Base-by-base conservation (phyloP, 2,329 filamentous ascomycete species). In the Myriosclerotinia scirpicola region DNA sequence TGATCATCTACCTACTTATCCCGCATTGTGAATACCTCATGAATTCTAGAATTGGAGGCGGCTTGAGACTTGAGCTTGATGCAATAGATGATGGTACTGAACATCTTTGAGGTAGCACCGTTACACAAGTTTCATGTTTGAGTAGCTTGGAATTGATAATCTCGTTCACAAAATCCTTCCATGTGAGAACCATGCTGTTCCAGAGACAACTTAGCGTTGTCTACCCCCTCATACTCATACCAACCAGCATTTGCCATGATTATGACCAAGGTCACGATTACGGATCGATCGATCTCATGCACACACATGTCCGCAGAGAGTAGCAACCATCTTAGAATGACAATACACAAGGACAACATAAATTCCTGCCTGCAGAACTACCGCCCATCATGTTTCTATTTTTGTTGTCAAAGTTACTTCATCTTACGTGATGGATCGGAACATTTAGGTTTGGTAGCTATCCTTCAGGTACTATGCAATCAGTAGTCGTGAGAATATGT, bases 281-380 rank as follows among this genome's bases (percentile, higher is more conserved):
- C 54, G 54, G 64, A 40, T 65, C 53, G 64, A 65, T 60, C 64
- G 54, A 65, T 65, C 64, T 65, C 50, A 52, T 53, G 64, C 64
- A 65, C 64, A 65, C 38, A 36, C 38, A 53, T 48, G 20, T 65
- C 62, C 62, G 40, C 52, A 50, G 62, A 30, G 26, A 62, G 52
- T 44, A 17, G 52, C 34, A 40, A 46, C n/a, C 20, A 54, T 17
- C 30, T 38, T 56, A 6, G 54, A 42, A 48, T 44, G 54, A 36
- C 36, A 60, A 53, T 26, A 52, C 46, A 52, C 40, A 59, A 65
- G 63, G 54, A 53, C 63, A 52, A 59, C 63, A 65, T 59, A 14
- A 36, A 59, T 34, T 53, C 8, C 46, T 44, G 42, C 64, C 36
- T 65, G 54, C 64, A 60, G 54, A 65, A 53, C 44, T 60, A 26